A percentile compares a stretch with the other conserved stretches of the same genome.
Evolutionary conservation across 352 stramenopile species (phyloP).

Genomic region (Sclerospora graminicola): DNA sequence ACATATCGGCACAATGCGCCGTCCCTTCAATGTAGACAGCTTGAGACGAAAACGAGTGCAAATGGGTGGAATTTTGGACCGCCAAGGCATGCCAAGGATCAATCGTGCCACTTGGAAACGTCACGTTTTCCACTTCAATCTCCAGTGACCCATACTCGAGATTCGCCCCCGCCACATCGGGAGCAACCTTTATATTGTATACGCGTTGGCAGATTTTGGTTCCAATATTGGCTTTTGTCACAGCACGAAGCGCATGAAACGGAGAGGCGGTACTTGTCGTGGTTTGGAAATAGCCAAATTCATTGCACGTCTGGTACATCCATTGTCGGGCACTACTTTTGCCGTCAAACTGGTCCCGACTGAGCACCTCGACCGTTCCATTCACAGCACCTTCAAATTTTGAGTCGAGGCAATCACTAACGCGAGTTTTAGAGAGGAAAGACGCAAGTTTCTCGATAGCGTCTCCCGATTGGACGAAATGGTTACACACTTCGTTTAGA

Average conservation of each 20-base stretch:
- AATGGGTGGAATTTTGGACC: conserved; percentile 53
- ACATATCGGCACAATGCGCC: conserved; percentile 78
- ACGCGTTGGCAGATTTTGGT: conserved; percentile 75
- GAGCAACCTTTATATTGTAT: conserved; percentile 53
- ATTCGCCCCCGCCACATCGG: conserved; percentile 55
- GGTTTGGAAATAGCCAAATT: conserved; percentile 85
- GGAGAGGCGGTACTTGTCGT: conserved; percentile 44
- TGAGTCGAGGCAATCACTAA: conserved; percentile 57
- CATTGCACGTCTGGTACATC: conserved; percentile 86
- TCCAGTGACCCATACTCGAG: conserved; percentile 63
- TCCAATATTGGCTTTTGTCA: conserved; percentile 63
- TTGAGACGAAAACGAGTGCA: conserved; percentile 42
- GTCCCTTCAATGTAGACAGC: conserved; percentile 76
- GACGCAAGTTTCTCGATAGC: conserved; percentile 35
- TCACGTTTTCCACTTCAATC: conserved; percentile 73
- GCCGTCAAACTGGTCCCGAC: conserved; percentile 54
- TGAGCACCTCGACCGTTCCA: conserved; percentile 52
- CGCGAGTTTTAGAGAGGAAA: conserved; percentile 48
- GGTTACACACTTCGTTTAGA: conserved; percentile 49
- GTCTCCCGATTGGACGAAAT: conserved; percentile 29
- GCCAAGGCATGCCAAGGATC: conserved; percentile 80
- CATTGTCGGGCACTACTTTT: conserved; percentile 65
- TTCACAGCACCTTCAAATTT: conserved; percentile 67
- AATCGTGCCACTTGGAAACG: conserved; percentile 73
- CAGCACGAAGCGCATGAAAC: conserved; percentile 51